phyloP scores from a whole-genome alignment of 2,329 filamentous ascomycete species.

The Gaeumannomyces sp. region DNA sequence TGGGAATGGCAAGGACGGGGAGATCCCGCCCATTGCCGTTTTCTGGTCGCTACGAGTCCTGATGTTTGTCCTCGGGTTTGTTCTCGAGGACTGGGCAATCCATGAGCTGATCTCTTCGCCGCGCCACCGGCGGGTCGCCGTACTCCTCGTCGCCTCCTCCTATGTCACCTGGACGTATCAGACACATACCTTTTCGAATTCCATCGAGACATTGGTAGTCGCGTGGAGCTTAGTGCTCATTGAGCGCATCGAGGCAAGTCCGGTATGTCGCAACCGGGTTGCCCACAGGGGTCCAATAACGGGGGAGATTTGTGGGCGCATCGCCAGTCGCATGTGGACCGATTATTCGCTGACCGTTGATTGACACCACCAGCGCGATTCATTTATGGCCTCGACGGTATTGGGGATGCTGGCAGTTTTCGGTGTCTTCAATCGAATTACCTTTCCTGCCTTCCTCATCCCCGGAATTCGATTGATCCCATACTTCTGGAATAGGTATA shows the following conservation, averaged over 20 bases:
- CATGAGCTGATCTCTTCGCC: slow-evolving; percentile 80
- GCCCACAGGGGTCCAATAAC: not conserved
- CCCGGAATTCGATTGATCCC: slow-evolving; percentile 78
- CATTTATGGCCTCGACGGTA: slow-evolving; percentile 67
- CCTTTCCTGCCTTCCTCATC: slow-evolving; percentile 88
- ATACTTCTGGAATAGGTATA: slow-evolving; percentile 72
- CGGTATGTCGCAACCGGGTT: slow-evolving; percentile 48
- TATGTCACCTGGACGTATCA: slow-evolving; percentile 99
- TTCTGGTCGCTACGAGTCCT: slow-evolving; percentile 84
- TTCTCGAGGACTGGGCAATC: slow-evolving; percentile 95
- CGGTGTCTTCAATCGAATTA: slow-evolving; percentile 93
- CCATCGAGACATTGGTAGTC: slow-evolving; percentile 86
- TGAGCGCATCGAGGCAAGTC: slow-evolving; percentile 72
- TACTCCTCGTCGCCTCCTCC: slow-evolving; percentile 84
- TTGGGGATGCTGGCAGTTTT: slow-evolving; percentile 78
- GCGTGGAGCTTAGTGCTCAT: slow-evolving; percentile 92
- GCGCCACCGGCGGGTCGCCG: slow-evolving; percentile 64
- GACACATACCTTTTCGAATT: slow-evolving; percentile 97
- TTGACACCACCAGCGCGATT: slow-evolving; percentile 60
- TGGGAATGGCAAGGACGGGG: slow-evolving; percentile 69
- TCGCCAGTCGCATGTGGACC: not conserved
- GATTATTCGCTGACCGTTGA: not conserved
- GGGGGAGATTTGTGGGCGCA: not conserved
- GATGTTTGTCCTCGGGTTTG: slow-evolving; percentile 94
- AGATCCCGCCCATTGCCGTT: slow-evolving; percentile 75